These are phyloP conservation scores for Eutypella sp. DNA, from an alignment of 2,329 filamentous ascomycete species.

Conservation along the genomic window DNA sequence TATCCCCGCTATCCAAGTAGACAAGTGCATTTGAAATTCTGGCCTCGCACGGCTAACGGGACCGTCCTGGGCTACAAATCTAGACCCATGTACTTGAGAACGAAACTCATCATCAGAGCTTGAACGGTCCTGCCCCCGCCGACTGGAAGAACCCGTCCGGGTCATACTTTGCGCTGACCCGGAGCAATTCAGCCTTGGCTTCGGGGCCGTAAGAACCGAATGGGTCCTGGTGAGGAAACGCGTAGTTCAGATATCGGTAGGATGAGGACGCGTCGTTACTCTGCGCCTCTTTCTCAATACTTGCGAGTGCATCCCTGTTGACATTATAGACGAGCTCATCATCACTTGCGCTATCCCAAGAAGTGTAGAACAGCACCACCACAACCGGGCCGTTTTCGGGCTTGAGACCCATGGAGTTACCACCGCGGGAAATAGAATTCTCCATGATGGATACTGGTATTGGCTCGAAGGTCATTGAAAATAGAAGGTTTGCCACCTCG, in stretches of 20 bases:
- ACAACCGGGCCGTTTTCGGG: conserved; percentile 11
- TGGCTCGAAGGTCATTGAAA: conserved; percentile 15
- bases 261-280: conserved; percentile 3
- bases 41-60: no score
- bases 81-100: no score
- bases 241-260: conserved; percentile 8
- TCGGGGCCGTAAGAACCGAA: conserved; percentile 6
- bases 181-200: conserved; percentile 3
- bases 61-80: no score
- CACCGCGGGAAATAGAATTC: conserved; percentile 7
- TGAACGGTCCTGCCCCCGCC: not conserved
- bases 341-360: conserved; percentile 11
- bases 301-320: conserved; percentile 7
- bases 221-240: conserved; percentile 4
- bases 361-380: conserved; percentile 9
- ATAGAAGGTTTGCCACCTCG: conserved; percentile 1
- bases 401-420: conserved; percentile 12
- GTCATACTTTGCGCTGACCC: conserved; percentile 6
- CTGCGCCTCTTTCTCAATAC: conserved; percentile 7
- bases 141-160: conserved; percentile 4
- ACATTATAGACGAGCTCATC: conserved; percentile 7
- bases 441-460: conserved; percentile 10
- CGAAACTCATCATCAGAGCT: conserved; percentile 4
- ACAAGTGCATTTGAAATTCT: no score
- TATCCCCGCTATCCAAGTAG: no score